These are phyloP conservation scores for Lasiosphaeriaceae sp. DNA, from an alignment of 495 filamentous ascomycete species.

Conservation along the genomic window DNA sequence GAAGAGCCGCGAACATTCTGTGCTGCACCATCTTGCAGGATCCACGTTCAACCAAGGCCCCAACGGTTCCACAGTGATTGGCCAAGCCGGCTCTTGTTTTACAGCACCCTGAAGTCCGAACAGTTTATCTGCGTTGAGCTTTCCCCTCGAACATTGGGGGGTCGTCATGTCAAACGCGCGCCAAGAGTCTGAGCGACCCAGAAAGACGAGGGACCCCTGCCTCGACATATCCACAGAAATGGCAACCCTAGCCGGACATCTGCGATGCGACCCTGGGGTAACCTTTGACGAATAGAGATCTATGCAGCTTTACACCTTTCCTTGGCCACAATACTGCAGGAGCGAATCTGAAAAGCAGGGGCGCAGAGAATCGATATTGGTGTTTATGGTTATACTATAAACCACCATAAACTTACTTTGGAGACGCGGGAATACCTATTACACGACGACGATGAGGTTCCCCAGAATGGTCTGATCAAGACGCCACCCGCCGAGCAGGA, in stretches of 20 bases:
- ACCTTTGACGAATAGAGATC: background rate
- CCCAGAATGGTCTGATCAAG: background rate
- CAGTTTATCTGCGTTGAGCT: background rate
- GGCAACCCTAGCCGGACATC: background rate
- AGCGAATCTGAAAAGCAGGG: too few species aligned
- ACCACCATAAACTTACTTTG: too few species aligned
- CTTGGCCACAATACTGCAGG: background rate
- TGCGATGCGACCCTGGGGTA: background rate
- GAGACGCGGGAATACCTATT: too few species aligned
- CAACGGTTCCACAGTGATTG: constrained; percentile 15
- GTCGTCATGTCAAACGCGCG: background rate
- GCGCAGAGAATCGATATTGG: too few species aligned
- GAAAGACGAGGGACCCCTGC: background rate
- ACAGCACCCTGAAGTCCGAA: background rate
- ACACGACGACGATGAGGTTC: too few species aligned
- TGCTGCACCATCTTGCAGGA: constrained; percentile 18
- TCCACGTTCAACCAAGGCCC: constrained; percentile 7
- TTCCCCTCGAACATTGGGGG: background rate
- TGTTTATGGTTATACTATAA: too few species aligned
- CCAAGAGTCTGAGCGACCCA: background rate
- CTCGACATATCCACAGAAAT: background rate
- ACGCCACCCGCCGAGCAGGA: background rate
- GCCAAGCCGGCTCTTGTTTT: constrained; percentile 6
- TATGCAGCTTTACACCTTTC: background rate
- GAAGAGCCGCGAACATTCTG: constrained; percentile 10